Evolutionary conservation across 2,329 filamentous ascomycete species (phyloP).

Genomic region (Fusarium sp.): DNA sequence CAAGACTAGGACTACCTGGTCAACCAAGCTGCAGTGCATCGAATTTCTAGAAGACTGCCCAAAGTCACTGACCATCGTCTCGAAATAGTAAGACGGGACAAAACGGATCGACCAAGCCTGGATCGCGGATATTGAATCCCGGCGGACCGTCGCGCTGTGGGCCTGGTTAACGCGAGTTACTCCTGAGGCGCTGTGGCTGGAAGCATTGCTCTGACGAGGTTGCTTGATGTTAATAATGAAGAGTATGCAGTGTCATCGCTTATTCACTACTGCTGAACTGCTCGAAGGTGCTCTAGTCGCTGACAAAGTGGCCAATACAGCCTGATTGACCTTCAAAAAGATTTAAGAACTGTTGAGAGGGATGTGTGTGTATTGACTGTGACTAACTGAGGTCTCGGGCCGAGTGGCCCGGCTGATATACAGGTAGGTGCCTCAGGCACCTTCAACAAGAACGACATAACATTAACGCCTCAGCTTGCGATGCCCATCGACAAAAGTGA

Average conservation of each 20-base stretch:
- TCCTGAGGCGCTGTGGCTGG: background rate
- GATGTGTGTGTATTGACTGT: no score
- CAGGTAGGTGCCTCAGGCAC: no score
- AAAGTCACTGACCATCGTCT: background rate
- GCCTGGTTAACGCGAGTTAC: background rate
- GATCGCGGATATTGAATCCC: slow-evolving; percentile 29
- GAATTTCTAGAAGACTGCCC: slow-evolving; percentile 34
- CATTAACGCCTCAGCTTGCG: no score
- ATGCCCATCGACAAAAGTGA: background rate
- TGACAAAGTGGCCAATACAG: background rate
- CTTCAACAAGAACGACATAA: no score
- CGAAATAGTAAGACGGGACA: background rate
- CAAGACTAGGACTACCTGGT: background rate
- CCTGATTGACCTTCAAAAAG: background rate
- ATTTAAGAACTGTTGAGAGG: no score
- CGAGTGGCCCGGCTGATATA: no score
- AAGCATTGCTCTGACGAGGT: background rate
- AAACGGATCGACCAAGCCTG: slow-evolving; percentile 13
- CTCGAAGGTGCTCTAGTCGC: background rate
- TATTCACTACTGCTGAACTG: background rate
- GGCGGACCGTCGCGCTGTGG: slow-evolving; percentile 14
- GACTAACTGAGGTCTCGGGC: no score
- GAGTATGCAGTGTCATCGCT: background rate
- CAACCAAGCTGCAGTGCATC: background rate
- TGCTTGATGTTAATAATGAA: no score